Percentiles rank a stretch among this genome's conserved stretches.
These are phyloP conservation scores for Sindora glabra DNA, from an alignment of 306 rosid genomes.

Conservation along the genomic window DNA sequence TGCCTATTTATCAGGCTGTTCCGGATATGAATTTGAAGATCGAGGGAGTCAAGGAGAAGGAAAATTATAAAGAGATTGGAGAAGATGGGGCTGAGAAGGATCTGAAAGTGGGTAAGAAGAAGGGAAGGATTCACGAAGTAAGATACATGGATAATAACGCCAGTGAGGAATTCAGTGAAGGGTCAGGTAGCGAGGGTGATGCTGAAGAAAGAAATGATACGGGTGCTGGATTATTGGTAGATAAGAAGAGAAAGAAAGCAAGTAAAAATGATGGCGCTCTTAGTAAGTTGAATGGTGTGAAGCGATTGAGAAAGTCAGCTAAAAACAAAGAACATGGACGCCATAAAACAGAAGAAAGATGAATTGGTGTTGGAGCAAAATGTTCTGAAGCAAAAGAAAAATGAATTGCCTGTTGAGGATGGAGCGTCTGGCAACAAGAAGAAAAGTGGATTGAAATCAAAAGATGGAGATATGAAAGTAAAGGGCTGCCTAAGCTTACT, in stretches of 20 bases:
- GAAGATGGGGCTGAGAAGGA: conserved; percentile 4
- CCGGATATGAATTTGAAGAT: conserved; percentile 56
- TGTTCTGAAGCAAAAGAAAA: conserved; percentile 12
- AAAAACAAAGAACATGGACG: conserved; percentile 17
- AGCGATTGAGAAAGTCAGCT: conserved; percentile 18
- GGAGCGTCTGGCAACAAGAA: conserved; percentile 18
- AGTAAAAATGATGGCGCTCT: background rate
- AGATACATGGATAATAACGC: conserved; percentile 54
- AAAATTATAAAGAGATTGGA: background rate
- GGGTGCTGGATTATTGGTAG: conserved; percentile 8
- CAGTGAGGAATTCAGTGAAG: conserved; percentile 19
- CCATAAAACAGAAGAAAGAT: conserved; percentile 15
- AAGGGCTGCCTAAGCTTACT: conserved; percentile 15
- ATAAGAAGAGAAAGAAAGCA: conserved; percentile 45
- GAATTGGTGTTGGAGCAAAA: conserved; percentile 23
- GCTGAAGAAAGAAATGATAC: conserved; percentile 13
- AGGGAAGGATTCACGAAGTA: conserved; percentile 72
- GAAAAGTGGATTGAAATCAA: conserved; percentile 23
- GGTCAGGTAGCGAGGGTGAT: conserved; percentile 11
- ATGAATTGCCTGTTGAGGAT: conserved; percentile 1
- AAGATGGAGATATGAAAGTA: conserved; percentile 27
- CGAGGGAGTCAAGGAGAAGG: conserved; percentile 32
- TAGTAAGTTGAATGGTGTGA: conserved; percentile 17
- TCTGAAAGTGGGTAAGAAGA: conserved; percentile 31
- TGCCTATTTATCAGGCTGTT: conserved; percentile 56